Base-by-base conservation (phyloP, 2,329 filamentous ascomycete genomes). In the Trichoderma aggressivum region DNA sequence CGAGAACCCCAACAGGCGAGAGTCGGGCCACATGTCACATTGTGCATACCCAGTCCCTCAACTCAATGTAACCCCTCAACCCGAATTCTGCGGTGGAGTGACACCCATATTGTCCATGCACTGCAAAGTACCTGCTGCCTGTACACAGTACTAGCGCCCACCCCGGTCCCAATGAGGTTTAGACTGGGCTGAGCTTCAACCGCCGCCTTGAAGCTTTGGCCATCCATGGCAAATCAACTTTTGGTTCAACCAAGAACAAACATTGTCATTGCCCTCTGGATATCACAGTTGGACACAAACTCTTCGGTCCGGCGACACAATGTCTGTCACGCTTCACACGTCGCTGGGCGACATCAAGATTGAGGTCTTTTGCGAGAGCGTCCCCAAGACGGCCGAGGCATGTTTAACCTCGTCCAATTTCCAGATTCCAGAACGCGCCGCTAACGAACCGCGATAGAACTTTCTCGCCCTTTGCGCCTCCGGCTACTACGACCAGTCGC, bases 351-450 rank as follows among this genome's bases (percentile, higher is more conserved):
- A 96, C 82, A 87, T 99, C 80, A 99, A 98, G 84, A 89, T 98
- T 77, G 96, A 98, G 82, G 86, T 99, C 75, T 98, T 98, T 84
- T 98, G 95, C 84, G 94, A 98, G 81, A 91, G 92, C 76, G 94
- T 97, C 36, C 96, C 96, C 73, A 94, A 95, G 81, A 97, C 96
- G 0, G 92, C 94, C 74, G 93, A 97, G 84, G 91, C 91, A 83
- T 70, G 83, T 76, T 16, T 5, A 3, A 3, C 6, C 5, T 10
- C 10, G 28, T 11, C 32, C 5, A 28, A 18, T 28, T 18, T 7
- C 14, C 28, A 18, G 32, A 3, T 26, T 18, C 26, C 21, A 43
- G 12, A 18, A 55, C 26, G n/a, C 58, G 18, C 18, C 21, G n/a
- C 63, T 66, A 21, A 58, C 55, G 43, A 14, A 34, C 69, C 72